These are phyloP conservation scores for Umbelopsis ramanniana DNA, from an alignment of 192 early-diverging fungal genomes.

Conservation along the genomic window DNA sequence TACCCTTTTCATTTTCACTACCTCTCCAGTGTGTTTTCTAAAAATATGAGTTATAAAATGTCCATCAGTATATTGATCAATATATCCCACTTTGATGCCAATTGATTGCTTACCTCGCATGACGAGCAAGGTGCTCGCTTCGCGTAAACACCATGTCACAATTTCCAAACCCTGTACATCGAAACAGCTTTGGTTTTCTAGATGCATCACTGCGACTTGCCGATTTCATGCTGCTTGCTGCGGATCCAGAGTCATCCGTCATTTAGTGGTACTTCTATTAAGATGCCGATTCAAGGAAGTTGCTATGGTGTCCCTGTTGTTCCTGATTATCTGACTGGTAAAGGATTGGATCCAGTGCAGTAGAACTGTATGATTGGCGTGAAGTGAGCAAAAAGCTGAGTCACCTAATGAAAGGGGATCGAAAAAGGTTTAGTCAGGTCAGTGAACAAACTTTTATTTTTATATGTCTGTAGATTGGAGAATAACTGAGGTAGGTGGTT, in stretches of 20 bases:
- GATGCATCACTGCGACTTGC: background rate
- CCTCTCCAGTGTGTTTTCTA: constrained; percentile 38
- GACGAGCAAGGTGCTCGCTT: constrained; percentile 34
- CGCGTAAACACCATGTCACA: constrained; percentile 36
- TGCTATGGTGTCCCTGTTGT: background rate
- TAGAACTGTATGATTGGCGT: background rate
- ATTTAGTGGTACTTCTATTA: background rate
- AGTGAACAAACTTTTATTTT: background rate
- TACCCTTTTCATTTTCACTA: background rate
- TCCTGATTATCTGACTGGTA: background rate
- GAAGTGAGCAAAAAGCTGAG: background rate
- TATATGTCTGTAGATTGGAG: background rate
- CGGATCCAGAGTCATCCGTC: background rate
- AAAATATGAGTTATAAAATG: background rate
- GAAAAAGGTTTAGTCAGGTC: background rate
- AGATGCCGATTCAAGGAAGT: background rate
- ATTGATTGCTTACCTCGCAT: constrained; percentile 21
- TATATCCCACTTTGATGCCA: background rate
- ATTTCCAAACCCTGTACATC: constrained; percentile 27
- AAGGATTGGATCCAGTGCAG: background rate
- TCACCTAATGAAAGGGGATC: background rate
- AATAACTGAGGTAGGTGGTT: background rate
- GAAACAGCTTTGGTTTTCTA: constrained; percentile 27
- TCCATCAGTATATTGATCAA: background rate
- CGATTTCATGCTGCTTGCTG: background rate